Evolutionary conservation across 2,329 filamentous ascomycete genomes (phyloP).

Genomic region (Aspergillus sp.): DNA sequence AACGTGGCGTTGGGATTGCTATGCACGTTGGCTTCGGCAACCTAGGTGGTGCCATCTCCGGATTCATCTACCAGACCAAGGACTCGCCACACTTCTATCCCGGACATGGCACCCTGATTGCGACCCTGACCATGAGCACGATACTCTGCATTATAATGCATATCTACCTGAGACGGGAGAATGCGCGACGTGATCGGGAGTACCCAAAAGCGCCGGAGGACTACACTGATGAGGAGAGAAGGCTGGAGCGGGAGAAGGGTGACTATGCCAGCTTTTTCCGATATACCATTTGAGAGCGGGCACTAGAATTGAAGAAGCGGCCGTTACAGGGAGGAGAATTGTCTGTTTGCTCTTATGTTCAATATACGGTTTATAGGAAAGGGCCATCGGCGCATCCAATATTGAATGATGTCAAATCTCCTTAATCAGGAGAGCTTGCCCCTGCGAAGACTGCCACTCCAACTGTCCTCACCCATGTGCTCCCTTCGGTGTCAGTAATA

Average conservation of each 20-base stretch:
- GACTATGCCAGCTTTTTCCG: conserved; percentile 9
- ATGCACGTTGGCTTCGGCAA: conserved; percentile 13
- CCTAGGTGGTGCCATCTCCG: conserved; percentile 7
- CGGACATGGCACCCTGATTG: conserved; percentile 10
- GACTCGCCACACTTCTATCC: conserved; percentile 4
- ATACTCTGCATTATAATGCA: conserved; percentile 9
- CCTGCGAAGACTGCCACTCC: conserved; percentile 5
- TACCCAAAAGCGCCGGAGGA: conserved; percentile 3
- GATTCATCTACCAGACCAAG: conserved; percentile 8
- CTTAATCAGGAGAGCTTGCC: neutral
- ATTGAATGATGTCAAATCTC: no score
- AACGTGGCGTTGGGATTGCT: conserved; percentile 10
- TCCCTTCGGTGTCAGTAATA: conserved; percentile 4
- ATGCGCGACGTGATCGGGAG: conserved; percentile 7
- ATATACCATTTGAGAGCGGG: conserved; percentile 3
- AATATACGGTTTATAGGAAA: no score
- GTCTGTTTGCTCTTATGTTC: no score
- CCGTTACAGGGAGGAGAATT: neutral
- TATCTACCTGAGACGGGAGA: conserved; percentile 9
- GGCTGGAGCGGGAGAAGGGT: conserved; percentile 7
- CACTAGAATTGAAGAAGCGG: neutral
- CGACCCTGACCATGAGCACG: conserved; percentile 7
- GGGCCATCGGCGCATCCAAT: no score
- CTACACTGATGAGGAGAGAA: conserved; percentile 7
- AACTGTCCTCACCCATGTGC: conserved; percentile 5